Evolutionary conservation across 2,329 filamentous ascomycete genomes (phyloP).

Genomic region (Dactylella cylindrospora): DNA sequence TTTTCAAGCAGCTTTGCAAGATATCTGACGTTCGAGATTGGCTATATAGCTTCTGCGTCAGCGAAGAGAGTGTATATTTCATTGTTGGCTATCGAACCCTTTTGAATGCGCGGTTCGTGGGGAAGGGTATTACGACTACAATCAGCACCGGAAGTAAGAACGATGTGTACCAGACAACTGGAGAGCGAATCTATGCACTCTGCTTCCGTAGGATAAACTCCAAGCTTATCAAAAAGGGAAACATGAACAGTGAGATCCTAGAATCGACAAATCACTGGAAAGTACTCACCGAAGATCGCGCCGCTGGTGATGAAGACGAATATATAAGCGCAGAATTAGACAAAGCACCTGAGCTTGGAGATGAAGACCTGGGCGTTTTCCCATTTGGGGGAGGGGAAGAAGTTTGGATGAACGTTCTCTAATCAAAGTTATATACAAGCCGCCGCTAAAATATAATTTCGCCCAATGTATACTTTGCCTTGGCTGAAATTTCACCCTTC

Average conservation of each 20-base stretch:
- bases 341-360: constrained; percentile 11
- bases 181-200: constrained; percentile 27
- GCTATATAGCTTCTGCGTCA: neutral
- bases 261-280: constrained; percentile 20
- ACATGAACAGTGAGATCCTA: neutral
- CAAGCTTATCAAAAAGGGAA: neutral
- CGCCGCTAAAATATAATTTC: no score
- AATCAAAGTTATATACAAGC: no score
- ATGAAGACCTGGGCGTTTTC: constrained; percentile 1
- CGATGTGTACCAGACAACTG: constrained; percentile 18
- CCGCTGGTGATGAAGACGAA: neutral
- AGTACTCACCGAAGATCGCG: constrained; percentile 4
- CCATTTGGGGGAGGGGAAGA: constrained; percentile 1
- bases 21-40: neutral
- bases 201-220: constrained; percentile 24
- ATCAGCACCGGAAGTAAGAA: neutral
- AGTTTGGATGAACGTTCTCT: no score
- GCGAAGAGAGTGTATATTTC: constrained; percentile 15
- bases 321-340: constrained; percentile 13
- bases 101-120: constrained; percentile 19
- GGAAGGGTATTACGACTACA: constrained; percentile 1
- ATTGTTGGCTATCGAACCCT: constrained; percentile 25
- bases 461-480: no score
- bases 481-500: no score
- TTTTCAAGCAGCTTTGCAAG: constrained; percentile 16